These are phyloP conservation scores for Botryotinia convoluta DNA, from an alignment of 2,329 filamentous ascomycete genomes.

Conservation along the genomic window DNA sequence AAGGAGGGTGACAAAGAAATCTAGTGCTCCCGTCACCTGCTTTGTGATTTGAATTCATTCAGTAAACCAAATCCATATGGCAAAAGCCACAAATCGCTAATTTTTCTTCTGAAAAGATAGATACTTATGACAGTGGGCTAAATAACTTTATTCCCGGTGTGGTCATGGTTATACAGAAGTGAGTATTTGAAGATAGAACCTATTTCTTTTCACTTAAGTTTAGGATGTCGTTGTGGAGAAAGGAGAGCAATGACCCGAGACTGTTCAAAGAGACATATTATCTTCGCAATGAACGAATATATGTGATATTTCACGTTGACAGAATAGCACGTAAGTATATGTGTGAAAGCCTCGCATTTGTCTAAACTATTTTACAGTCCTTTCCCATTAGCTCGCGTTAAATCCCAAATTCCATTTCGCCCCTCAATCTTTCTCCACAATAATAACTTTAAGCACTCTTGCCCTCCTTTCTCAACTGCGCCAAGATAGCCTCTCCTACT, in stretches of 20 bases:
- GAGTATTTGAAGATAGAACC: background rate
- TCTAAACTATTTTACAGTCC: background rate
- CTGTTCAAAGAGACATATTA: background rate
- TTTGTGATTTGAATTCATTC: background rate
- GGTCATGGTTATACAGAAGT: background rate
- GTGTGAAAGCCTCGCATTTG: background rate
- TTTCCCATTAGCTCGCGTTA: background rate
- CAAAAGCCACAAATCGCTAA: background rate
- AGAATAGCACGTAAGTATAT: background rate
- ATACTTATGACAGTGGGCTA: background rate
- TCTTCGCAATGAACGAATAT: background rate
- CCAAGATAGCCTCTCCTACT: constrained; percentile 43
- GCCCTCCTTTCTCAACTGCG: background rate
- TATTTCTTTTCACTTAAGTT: background rate
- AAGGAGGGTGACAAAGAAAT: background rate
- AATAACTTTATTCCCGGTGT: background rate
- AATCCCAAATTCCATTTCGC: background rate
- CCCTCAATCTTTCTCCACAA: background rate
- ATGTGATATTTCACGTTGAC: background rate
- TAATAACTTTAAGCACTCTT: background rate
- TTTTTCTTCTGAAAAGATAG: background rate
- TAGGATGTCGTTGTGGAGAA: background rate
- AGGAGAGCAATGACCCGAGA: background rate
- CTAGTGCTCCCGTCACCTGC: background rate
- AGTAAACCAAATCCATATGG: background rate